Evolutionary conservation across 2,329 filamentous ascomycete genomes (phyloP), one percentile per base, ranked within the genome.

Genomic region (Colletotrichum destructivum): DNA sequence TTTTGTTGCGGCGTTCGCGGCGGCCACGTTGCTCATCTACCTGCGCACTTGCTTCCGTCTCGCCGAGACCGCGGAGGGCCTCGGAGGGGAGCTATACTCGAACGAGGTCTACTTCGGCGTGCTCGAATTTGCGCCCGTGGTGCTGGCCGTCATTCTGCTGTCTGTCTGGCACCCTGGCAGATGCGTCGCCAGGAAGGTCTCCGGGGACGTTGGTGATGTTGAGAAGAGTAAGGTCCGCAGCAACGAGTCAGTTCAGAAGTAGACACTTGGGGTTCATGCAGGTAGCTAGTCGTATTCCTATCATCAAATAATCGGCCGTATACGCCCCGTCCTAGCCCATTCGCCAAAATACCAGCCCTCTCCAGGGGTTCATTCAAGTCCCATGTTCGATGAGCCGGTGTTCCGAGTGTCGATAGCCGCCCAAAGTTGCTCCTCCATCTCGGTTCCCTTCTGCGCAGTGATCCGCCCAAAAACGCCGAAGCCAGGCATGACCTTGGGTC

Each of bases 71-170:
- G 83, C 84, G 0, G 78, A 89, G 73, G 87, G 87, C 0, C 75
- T 89, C 3, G 80, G 80, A 57, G 81, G 84, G 0, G 77, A 82
- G 49, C 75, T 89, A 13, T 84, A 82, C 59, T 84, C 82, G 1
- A 82, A 87, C 76, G 87, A 89, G 78, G 83, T 83, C 1, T 89
- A 82, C 75, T 89, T 89, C 79, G 86, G 84, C 1, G 84, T 82
- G 49, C 78, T 89, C 52, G 88, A 90, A 73, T 89, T 89, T 77
- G 83, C 84, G 61, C 87, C 87, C 0, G 82, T 90, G n/a, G 84
- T 85, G 0, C 72, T 87, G 23, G 86, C 87, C 0, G 82, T 88
- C 7, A 79, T 81, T 57, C 63, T 88, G 47, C 81, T 88, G 73
- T 82, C 80, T 0, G 74, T 78, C 16, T 86, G 82, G 81, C 82